Base-by-base conservation (phyloP, 78 protist genomes). In the Dictyostelium discoideum region DNA sequence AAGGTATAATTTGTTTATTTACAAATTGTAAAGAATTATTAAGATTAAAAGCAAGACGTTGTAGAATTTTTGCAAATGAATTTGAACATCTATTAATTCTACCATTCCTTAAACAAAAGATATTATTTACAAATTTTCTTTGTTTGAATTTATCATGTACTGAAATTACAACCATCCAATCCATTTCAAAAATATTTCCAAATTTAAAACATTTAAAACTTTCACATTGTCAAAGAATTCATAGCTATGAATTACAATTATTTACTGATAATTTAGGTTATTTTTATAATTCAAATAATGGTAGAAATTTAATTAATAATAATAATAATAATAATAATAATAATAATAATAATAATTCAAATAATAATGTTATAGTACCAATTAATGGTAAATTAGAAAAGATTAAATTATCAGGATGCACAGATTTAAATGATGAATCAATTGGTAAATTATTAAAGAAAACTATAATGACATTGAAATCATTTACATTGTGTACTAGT, bases 141-240 rank as follows among this genome's bases (percentile, higher is more conserved):
- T 90, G 95, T 42, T n/a, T 90, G 13, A 72, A 80, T 72, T 63
- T 90, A 5, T 67, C 84, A 14, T 26, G 3, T 13, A 83, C 95
- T 5, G 85, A 90, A 18, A 20, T 80, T 1, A 44, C 67, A 29
- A 60, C 32, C 2, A 39, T 88, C 14, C 50, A 83, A 8, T 16
- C 26, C 4, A 10, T 88, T 9, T 42, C 86, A 24, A 24, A 5
- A 37, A 20, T 65, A 37, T 8, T 88, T 7, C 86, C 94, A 39
- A 40, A 60, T 18, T 46, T 88, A 44, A 32, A 10, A 67, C 94
- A 88, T 67, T 7, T 46, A 5, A 16, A 44, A 22, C 24, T 88
- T 46, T 54, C 94, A 42, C 48, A 60, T 42, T 88, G 94, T 67
- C 48, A 32, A 65, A 10, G 13, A 26, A 81, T 88, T 46, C 22